Percentiles rank a stretch among this genome's conserved stretches.
Evolutionary conservation across 768 basidiomycete species (phyloP).

Genomic region (Lentinula lateritia): DNA sequence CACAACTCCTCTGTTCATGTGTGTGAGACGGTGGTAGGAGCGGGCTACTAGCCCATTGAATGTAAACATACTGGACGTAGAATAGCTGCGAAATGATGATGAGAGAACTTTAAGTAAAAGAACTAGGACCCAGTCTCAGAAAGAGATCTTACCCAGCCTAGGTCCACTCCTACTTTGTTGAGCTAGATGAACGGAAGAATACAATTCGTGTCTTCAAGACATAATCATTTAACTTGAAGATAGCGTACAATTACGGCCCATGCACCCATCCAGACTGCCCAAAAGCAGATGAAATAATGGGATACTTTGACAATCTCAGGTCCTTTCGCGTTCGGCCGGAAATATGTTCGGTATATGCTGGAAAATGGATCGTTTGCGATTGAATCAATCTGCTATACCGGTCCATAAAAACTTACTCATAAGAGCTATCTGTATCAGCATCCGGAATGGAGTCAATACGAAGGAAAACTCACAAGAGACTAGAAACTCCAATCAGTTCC

Average conservation of each 20-base stretch:
- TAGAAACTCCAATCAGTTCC: constrained; percentile 39
- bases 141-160: constrained; percentile 35
- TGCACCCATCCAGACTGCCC: constrained; percentile 39
- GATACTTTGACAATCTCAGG: constrained; percentile 34
- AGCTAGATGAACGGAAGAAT: constrained; percentile 21
- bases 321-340: constrained; percentile 28
- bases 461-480: constrained; percentile 30
- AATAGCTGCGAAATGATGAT: constrained; percentile 21
- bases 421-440: constrained; percentile 25
- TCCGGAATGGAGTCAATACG: neutral
- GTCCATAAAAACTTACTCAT: constrained; percentile 30
- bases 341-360: constrained; percentile 34
- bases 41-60: neutral
- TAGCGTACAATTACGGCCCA: constrained; percentile 31
- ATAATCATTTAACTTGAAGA: neutral
- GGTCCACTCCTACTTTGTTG: constrained; percentile 37
- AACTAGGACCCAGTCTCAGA: neutral
- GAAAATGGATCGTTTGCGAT: neutral
- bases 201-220: neutral
- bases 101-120: constrained; percentile 7
- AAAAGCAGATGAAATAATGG: constrained; percentile 35
- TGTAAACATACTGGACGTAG: constrained; percentile 36
- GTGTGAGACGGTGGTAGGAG: neutral
- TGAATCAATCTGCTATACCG: neutral
- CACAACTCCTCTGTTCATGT: constrained; percentile 33